Percentiles rank a stretch among this genome's conserved stretches.
phyloP scores from a whole-genome alignment of 192 early-diverging fungal species.

The Coemansia asiatica region DNA sequence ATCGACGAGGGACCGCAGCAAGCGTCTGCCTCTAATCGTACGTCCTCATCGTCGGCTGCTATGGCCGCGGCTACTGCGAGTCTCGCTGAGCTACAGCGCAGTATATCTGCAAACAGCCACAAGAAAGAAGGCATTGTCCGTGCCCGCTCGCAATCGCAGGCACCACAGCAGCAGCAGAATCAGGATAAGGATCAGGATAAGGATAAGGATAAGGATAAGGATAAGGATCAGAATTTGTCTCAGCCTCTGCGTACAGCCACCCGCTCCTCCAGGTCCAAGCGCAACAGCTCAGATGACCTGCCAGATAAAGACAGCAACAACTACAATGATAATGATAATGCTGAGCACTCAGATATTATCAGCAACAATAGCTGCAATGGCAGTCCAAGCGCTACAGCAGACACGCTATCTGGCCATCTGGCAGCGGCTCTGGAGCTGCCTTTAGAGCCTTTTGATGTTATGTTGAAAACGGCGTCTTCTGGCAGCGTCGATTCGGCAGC shows the following conservation, averaged over 20 bases:
- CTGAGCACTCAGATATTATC: not conserved
- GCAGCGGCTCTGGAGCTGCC: not conserved
- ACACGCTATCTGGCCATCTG: conserved; percentile 12
- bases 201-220: not conserved
- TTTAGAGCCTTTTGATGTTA: conserved; percentile 4
- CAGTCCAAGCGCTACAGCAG: not conserved
- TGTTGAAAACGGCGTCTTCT: conserved; percentile 10
- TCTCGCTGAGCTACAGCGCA: conserved; percentile 35
- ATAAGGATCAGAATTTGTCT: not conserved
- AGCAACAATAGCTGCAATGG: not conserved
- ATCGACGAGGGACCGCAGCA: conserved; percentile 11
- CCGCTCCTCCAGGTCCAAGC: conserved; percentile 1
- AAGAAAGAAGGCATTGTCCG: not conserved
- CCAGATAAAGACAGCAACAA: not conserved
- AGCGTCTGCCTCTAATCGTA: conserved; percentile 13
- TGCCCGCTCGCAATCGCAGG: conserved; percentile 27
- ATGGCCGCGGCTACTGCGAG: conserved; percentile 24
- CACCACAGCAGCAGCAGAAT: not conserved
- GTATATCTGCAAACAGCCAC: conserved; percentile 13
- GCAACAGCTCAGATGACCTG: not conserved
- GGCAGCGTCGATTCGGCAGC: conserved; percentile 12
- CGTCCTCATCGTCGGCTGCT: conserved; percentile 17
- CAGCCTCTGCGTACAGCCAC: not conserved
- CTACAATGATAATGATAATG: not conserved
- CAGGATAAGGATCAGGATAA: not conserved